phyloP scores from a whole-genome alignment of 177 flowering plant genomes.

The Vitis hybrid region DNA sequence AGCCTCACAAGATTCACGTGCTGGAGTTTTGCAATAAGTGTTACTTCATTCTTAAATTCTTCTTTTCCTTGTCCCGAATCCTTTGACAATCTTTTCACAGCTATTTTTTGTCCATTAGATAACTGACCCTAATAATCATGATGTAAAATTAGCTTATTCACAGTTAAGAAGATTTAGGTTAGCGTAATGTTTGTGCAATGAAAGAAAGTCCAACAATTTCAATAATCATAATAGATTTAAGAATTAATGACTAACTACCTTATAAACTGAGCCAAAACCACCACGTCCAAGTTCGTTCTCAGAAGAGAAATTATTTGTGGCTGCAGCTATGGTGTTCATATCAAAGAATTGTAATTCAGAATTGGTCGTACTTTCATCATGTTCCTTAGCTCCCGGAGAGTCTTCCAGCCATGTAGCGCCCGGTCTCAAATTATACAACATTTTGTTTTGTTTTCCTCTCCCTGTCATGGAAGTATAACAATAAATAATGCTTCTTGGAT shows the following conservation, averaged over 20 bases:
- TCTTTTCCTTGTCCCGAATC: slow-evolving; percentile 46
- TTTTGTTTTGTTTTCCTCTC: too few species aligned
- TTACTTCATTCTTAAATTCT: slow-evolving; percentile 52
- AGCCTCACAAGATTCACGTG: slow-evolving; percentile 13
- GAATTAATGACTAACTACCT: background rate
- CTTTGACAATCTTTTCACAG: slow-evolving; percentile 46
- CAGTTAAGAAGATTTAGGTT: too few species aligned
- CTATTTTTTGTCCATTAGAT: slow-evolving; percentile 42
- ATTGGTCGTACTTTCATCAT: background rate
- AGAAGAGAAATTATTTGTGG: background rate
- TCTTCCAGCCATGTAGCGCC: too few species aligned
- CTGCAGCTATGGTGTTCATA: background rate
- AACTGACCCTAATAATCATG: background rate
- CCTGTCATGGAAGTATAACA: too few species aligned
- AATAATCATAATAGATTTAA: too few species aligned
- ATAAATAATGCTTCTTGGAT: too few species aligned
- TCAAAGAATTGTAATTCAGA: background rate
- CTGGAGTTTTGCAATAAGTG: slow-evolving; percentile 50
- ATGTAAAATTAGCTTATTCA: too few species aligned
- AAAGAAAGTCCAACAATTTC: too few species aligned
- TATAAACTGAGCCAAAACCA: background rate
- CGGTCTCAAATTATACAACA: too few species aligned
- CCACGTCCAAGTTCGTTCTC: background rate
- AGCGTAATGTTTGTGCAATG: too few species aligned
- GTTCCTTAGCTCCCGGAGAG: too few species aligned